Percentiles rank a stretch among this genome's conserved stretches.
These are phyloP conservation scores for Sphaerulina populicola DNA, from an alignment of 2,329 filamentous ascomycete species.

Conservation along the genomic window DNA sequence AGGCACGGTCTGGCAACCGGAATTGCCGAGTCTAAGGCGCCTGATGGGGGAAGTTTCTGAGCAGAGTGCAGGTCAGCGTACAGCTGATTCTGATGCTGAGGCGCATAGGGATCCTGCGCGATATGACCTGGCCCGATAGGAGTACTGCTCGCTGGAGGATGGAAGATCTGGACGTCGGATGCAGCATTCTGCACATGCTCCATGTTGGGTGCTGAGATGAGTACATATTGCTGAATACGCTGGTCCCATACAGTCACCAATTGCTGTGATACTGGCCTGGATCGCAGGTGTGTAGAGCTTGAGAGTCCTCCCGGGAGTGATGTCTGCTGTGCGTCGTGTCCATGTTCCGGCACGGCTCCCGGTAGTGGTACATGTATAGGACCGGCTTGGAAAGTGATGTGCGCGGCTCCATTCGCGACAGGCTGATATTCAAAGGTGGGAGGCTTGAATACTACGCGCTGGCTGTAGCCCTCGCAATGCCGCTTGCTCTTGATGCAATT, in stretches of 20 bases:
- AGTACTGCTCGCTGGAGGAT: background rate
- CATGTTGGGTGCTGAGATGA: slow-evolving; percentile 7
- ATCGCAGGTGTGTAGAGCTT: slow-evolving; percentile 13
- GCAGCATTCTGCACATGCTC: slow-evolving; percentile 6
- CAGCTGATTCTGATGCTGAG: background rate
- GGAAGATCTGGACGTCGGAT: background rate
- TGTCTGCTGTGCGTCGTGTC: slow-evolving; percentile 2
- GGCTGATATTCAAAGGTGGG: slow-evolving; percentile 52
- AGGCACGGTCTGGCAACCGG: background rate
- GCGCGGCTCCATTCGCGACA: slow-evolving; percentile 37
- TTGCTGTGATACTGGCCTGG: slow-evolving; percentile 9
- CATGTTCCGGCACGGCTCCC: background rate
- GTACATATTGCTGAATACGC: slow-evolving; percentile 13
- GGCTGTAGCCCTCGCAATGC: slow-evolving; percentile 74
- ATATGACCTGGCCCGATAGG: slow-evolving; percentile 10
- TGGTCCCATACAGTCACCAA: slow-evolving; percentile 11
- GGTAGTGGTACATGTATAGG: background rate
- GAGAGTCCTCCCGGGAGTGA: slow-evolving; percentile 10
- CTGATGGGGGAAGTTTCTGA: background rate
- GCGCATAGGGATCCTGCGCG: slow-evolving; percentile 4
- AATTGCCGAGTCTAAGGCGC: background rate
- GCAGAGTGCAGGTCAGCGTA: background rate
- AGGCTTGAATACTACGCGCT: slow-evolving; percentile 72
- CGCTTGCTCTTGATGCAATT: slow-evolving; percentile 84
- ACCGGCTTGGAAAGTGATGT: slow-evolving; percentile 33